Percentiles rank a stretch among this genome's conserved stretches.
phyloP scores from a whole-genome alignment of 345 rosid species.

The Crucihimalaya himalaica region DNA sequence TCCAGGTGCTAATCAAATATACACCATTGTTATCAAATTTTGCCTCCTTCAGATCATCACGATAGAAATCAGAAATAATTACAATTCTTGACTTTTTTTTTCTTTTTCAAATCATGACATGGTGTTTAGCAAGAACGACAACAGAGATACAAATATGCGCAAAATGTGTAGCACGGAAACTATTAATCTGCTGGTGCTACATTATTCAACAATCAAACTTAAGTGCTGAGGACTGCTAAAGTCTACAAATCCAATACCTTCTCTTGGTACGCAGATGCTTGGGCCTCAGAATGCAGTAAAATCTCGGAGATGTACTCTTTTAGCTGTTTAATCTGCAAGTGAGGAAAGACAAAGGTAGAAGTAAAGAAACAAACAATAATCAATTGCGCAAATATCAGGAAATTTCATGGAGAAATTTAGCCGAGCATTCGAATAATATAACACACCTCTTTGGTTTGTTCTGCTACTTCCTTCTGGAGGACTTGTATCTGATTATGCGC shows the following conservation, averaged over 20 bases:
- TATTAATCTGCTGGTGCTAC: not conserved
- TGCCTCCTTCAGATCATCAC: conserved; percentile 14
- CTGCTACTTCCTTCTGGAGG: conserved; percentile 62
- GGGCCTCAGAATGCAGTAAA: conserved; percentile 89
- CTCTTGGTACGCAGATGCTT: conserved; percentile 76
- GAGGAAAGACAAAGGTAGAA: conserved; percentile 28
- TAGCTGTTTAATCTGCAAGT: conserved; percentile 63
- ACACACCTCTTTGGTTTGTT: conserved; percentile 67
- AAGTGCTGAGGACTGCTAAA: conserved; percentile 8
- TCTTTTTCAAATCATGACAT: not conserved
- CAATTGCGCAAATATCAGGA: not conserved
- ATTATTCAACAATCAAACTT: conserved; percentile 4
- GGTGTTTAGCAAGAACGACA: conserved; percentile 4
- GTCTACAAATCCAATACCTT: conserved; percentile 56
- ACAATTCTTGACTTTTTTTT: not conserved
- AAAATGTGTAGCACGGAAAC: not conserved
- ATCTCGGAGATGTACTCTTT: conserved; percentile 80
- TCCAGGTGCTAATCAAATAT: conserved; percentile 9
- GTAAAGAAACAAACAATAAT: not conserved
- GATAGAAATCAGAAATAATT: not conserved
- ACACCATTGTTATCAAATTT: conserved; percentile 2
- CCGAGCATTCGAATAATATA: conserved; percentile 20
- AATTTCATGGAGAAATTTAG: not conserved
- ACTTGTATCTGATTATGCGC: conserved; percentile 48
- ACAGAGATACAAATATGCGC: conserved; percentile 9